Conservation (phyloP, 2,329 filamentous ascomycete genomes). For the Hawksworthiomyces lignivorus region DNA sequence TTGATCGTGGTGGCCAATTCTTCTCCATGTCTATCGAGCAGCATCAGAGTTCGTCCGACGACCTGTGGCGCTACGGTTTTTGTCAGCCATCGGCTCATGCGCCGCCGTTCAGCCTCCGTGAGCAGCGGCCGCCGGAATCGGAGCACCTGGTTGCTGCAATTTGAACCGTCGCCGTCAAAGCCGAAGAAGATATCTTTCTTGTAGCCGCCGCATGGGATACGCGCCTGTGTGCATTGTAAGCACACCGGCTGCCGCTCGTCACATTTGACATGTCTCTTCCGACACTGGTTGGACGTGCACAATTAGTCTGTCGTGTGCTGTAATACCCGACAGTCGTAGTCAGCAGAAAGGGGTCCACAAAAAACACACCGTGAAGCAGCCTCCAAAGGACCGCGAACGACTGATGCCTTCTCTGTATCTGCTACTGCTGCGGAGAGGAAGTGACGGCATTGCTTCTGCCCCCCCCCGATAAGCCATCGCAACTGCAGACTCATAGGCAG, state of each 20-base stretch:
- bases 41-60: slow-evolving; percentile 13
- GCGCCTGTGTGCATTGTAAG: neutral
- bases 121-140: slow-evolving; percentile 30
- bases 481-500: no score
- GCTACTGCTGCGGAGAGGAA: no score
- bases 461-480: no score
- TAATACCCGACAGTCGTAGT: no score
- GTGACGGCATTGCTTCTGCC: no score
- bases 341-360: no score
- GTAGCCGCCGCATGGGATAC: neutral
- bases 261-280: slow-evolving; percentile 19
- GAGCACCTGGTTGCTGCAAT: slow-evolving; percentile 9
- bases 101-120: slow-evolving; percentile 26
- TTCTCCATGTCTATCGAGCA: neutral
- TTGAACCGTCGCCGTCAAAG: slow-evolving; percentile 15
- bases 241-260: neutral
- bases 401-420: no score
- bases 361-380: no score
- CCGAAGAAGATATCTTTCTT: slow-evolving; percentile 28
- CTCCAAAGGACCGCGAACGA: no score
- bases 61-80: slow-evolving; percentile 20
- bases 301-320: no score
- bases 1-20: no score
- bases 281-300: no score
- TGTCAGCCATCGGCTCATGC: slow-evolving; percentile 27